Conservation (phyloP, 345 rosid species). For the Eucalyptus regnans region DNA sequence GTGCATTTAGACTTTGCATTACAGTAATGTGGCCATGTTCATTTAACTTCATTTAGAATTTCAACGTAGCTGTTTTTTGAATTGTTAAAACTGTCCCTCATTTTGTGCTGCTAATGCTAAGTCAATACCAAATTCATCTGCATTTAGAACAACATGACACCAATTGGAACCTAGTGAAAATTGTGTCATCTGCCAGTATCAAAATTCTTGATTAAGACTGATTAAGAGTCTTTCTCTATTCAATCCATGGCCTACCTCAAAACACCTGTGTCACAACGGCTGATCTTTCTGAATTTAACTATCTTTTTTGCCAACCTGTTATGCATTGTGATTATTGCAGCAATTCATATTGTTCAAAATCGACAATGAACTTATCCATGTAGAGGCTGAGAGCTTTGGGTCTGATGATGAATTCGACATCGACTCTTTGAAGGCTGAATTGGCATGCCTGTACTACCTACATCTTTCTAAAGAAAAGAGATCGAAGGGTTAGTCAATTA, state of each 20-base stretch:
- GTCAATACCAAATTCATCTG: background rate
- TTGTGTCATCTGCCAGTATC: background rate
- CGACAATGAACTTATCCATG: constrained; percentile 26
- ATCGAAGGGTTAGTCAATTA: constrained; percentile 46
- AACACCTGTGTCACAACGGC: background rate
- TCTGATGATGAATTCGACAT: constrained; percentile 19
- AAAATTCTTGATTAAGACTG: background rate
- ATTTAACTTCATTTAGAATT: background rate
- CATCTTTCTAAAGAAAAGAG: constrained; percentile 68
- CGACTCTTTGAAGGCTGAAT: constrained; percentile 62
- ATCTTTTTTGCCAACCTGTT: background rate
- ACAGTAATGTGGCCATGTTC: background rate
- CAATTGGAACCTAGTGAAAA: background rate
- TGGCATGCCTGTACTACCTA: constrained; percentile 75
- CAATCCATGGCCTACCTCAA: background rate
- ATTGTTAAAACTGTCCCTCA: background rate
- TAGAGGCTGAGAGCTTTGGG: constrained; percentile 24
- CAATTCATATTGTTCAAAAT: constrained; percentile 37
- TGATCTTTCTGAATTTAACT: background rate
- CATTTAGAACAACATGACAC: background rate
- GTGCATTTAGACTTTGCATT: background rate
- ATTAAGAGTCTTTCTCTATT: background rate
- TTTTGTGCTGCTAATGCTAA: background rate
- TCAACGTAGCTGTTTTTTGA: background rate
- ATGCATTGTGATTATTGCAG: constrained; percentile 31